These are phyloP conservation scores for Gentiana macrophylla DNA, from an alignment of 257 asterid species.

Conservation along the genomic window DNA sequence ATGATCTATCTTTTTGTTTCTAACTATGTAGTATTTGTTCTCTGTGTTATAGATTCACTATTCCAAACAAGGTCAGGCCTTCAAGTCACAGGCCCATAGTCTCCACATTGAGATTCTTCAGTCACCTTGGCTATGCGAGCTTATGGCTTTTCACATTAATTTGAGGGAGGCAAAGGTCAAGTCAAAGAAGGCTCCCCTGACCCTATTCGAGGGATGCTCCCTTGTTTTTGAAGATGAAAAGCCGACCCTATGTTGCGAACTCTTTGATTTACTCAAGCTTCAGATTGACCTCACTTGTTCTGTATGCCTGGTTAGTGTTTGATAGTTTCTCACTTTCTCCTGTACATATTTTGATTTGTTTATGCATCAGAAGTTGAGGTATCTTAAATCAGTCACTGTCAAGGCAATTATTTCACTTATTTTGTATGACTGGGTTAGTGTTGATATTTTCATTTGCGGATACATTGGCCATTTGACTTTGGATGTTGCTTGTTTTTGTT, in stretches of 20 bases:
- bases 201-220: slow-evolving; percentile 53
- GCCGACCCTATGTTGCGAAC: slow-evolving; percentile 64
- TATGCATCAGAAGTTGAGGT: background rate
- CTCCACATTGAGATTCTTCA: slow-evolving; percentile 89
- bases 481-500: no score
- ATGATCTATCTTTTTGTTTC: no score
- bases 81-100: slow-evolving; percentile 72
- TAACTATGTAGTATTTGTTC: background rate
- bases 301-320: slow-evolving; percentile 73
- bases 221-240: slow-evolving; percentile 45
- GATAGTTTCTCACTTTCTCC: no score
- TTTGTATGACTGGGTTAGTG: slow-evolving; percentile 79
- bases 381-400: background rate
- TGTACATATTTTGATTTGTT: background rate
- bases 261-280: slow-evolving; percentile 64
- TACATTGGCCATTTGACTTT: no score
- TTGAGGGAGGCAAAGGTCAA: slow-evolving; percentile 29
- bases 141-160: slow-evolving; percentile 82
- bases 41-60: slow-evolving; percentile 50
- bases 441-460: no score
- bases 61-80: slow-evolving; percentile 92
- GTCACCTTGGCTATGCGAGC: slow-evolving; percentile 94
- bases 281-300: slow-evolving; percentile 88
- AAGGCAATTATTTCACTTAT: slow-evolving; percentile 37
- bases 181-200: slow-evolving; percentile 23